phyloP scores from a whole-genome alignment of 768 basidiomycete species.

The Wakefieldia striispora region DNA sequence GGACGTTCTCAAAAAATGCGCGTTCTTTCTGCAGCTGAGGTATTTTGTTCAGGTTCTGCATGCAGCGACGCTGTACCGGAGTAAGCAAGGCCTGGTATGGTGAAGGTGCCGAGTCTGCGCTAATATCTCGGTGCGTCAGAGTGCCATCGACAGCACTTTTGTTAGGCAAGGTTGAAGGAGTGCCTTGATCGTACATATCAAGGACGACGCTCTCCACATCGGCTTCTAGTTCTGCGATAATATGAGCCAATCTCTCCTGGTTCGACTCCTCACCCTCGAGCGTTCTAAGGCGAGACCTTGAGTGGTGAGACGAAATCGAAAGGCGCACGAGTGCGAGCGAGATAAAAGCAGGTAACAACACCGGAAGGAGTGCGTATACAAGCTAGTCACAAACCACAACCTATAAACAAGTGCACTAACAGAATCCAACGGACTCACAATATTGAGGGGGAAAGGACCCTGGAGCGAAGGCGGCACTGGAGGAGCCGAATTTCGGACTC shows the following conservation, averaged over 20 bases:
- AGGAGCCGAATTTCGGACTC: slow-evolving; percentile 37
- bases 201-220: slow-evolving; percentile 59
- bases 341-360: slow-evolving; percentile 61
- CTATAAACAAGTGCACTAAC: background rate
- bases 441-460: slow-evolving; percentile 63
- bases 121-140: background rate
- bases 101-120: slow-evolving; percentile 5
- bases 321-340: slow-evolving; percentile 56
- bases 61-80: slow-evolving; percentile 55
- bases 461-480: slow-evolving; percentile 60
- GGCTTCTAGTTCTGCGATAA: slow-evolving; percentile 57
- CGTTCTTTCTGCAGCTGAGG: slow-evolving; percentile 68
- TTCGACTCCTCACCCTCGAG: slow-evolving; percentile 57
- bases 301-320: slow-evolving; percentile 53
- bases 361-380: slow-evolving; percentile 54
- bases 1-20: slow-evolving; percentile 57
- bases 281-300: slow-evolving; percentile 60
- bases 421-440: slow-evolving; percentile 44
- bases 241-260: slow-evolving; percentile 50
- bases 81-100: slow-evolving; percentile 48
- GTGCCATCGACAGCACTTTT: background rate
- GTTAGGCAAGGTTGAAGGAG: slow-evolving; percentile 14
- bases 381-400: slow-evolving; percentile 36
- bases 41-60: slow-evolving; percentile 60
- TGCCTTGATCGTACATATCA: slow-evolving; percentile 51